phyloP scores from a whole-genome alignment of 306 rosid species.

The Trichosanthes truncata region DNA sequence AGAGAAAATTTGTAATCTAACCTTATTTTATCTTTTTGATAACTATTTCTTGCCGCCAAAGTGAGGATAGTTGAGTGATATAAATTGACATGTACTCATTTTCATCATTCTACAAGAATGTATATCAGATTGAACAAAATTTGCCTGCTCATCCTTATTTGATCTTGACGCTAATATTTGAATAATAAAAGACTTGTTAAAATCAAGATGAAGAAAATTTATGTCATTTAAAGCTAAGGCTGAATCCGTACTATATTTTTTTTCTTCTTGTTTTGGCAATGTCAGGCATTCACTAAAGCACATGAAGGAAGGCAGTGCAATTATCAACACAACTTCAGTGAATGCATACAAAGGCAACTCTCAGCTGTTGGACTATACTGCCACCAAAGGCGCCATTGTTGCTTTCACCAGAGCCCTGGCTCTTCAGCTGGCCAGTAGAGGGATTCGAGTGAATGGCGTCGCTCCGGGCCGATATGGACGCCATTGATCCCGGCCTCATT shows the following conservation, averaged over 20 bases:
- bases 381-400: conserved; percentile 72
- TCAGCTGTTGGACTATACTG: conserved; percentile 40
- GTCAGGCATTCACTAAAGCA: conserved; percentile 60
- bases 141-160: too few species aligned
- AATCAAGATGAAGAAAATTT: too few species aligned
- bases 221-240: not conserved
- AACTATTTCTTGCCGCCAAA: too few species aligned
- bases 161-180: too few species aligned
- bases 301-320: conserved; percentile 70
- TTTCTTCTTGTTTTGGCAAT: not conserved
- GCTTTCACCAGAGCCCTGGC: conserved; percentile 62
- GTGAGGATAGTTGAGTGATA: too few species aligned
- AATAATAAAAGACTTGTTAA: too few species aligned
- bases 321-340: conserved; percentile 67
- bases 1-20: too few species aligned
- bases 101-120: too few species aligned
- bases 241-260: not conserved
- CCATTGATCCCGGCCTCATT: conserved; percentile 47
- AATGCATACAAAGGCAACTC: conserved; percentile 46
- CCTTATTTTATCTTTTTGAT: too few species aligned
- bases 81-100: too few species aligned
- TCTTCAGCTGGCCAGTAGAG: conserved; percentile 36
- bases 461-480: conserved; percentile 85
- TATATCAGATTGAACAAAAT: too few species aligned
- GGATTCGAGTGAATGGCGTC: conserved; percentile 70